Evolutionary conservation across 257 asterid species (phyloP).

Genomic region (Euphrasia confusa): DNA sequence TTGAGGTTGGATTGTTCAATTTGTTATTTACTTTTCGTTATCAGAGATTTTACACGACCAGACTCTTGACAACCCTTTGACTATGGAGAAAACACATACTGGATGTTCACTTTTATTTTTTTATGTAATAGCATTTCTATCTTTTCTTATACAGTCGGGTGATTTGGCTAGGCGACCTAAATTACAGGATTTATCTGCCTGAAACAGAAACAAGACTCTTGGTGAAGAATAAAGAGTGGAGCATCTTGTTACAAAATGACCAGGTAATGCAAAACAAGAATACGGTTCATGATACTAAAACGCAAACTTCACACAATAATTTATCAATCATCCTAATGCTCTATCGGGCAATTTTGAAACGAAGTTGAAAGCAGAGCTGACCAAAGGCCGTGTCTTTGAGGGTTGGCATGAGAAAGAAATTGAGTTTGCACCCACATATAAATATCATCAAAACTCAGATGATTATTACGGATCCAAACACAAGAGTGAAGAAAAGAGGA

Average conservation of each 20-base stretch:
- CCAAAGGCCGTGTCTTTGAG: constrained; percentile 43
- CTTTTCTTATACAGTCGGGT: constrained; percentile 39
- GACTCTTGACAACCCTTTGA: no score
- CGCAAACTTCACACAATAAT: constrained; percentile 6
- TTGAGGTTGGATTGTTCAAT: neutral
- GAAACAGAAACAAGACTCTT: constrained; percentile 51
- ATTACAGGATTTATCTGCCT: constrained; percentile 59
- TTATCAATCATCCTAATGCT: constrained; percentile 24
- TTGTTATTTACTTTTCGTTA: neutral
- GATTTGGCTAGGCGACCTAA: constrained; percentile 68
- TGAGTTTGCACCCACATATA: constrained; percentile 60
- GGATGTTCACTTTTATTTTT: no score
- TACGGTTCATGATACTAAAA: constrained; percentile 9
- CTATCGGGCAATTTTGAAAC: constrained; percentile 26
- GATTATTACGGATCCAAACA: constrained; percentile 49
- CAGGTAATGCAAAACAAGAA: constrained; percentile 39
- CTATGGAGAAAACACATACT: no score
- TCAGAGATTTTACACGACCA: no score
- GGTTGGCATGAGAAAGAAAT: constrained; percentile 61
- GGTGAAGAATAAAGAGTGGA: constrained; percentile 47
- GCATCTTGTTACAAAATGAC: constrained; percentile 46
- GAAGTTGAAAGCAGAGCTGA: constrained; percentile 57
- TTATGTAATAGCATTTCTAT: constrained; percentile 14
- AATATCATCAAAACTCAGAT: constrained; percentile 46
- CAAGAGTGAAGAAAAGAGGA: constrained; percentile 31